Evolutionary conservation across 2,329 filamentous ascomycete species (phyloP).

Genomic region (Colletotrichum zoysiae): DNA sequence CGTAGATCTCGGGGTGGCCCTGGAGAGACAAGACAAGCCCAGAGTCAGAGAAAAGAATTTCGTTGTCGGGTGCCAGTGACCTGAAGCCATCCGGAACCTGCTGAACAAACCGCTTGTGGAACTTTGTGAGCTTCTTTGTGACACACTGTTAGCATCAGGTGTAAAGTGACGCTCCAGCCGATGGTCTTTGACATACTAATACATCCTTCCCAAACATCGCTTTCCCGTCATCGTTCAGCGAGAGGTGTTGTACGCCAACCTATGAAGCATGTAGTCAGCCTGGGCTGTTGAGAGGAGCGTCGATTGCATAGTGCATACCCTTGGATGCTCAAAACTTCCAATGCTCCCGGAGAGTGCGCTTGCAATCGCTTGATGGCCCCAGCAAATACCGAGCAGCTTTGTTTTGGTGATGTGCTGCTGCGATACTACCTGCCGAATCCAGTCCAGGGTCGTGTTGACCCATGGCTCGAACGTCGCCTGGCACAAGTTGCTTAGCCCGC

Average conservation of each 20-base stretch:
- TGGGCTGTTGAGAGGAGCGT: too few species aligned
- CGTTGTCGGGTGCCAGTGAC: conserved; percentile 23
- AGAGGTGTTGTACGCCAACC: conserved; percentile 19
- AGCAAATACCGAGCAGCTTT: conserved; percentile 32
- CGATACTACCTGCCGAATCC: conserved; percentile 31
- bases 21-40: conserved; percentile 34
- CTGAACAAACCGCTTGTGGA: conserved; percentile 36
- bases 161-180: neutral
- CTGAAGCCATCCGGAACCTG: conserved; percentile 29
- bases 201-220: conserved; percentile 16
- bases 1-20: conserved; percentile 36
- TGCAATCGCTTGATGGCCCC: conserved; percentile 36
- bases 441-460: conserved; percentile 29
- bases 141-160: neutral
- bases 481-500: conserved; percentile 35
- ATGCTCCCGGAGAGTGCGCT: conserved; percentile 23
- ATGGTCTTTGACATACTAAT: neutral
- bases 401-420: conserved; percentile 28
- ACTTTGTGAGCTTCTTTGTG: conserved; percentile 32
- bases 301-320: neutral
- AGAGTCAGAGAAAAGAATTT: conserved; percentile 24
- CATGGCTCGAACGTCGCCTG: conserved; percentile 33
- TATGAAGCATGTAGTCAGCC: neutral
- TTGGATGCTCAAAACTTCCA: conserved; percentile 32
- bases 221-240: conserved; percentile 23